phyloP scores from a whole-genome alignment of 345 rosid species.

The Sisymbrium irio region DNA sequence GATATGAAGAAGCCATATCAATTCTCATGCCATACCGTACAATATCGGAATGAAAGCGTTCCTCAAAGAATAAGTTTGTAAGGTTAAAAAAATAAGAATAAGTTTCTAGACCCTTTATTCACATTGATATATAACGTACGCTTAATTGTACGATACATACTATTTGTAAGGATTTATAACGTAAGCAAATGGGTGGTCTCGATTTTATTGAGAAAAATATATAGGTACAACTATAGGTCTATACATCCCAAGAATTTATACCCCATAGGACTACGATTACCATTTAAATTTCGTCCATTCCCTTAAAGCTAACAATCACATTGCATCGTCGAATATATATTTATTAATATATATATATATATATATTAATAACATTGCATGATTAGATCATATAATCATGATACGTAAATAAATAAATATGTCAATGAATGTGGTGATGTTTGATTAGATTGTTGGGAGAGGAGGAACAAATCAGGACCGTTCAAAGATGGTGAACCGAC shows the following conservation, averaged over 20 bases:
- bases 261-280: constrained; percentile 23
- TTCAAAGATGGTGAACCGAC: constrained; percentile 23
- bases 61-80: background rate
- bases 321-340: constrained; percentile 2
- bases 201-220: background rate
- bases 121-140: too few species aligned
- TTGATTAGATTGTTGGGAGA: constrained; percentile 7
- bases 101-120: background rate
- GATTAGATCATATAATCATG: background rate
- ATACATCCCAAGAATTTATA: constrained; percentile 18
- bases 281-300: constrained; percentile 25
- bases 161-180: background rate
- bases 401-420: background rate
- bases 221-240: background rate
- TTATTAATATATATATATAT: too few species aligned
- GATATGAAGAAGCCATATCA: too few species aligned
- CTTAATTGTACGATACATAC: too few species aligned
- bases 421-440: background rate
- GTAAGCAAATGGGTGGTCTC: background rate
- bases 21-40: too few species aligned
- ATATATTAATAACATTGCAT: background rate
- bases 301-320: constrained; percentile 15
- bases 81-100: too few species aligned
- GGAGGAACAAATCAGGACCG: constrained; percentile 22
- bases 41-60: background rate